Percentiles rank a stretch among this genome's conserved stretches.
Evolutionary conservation across 768 basidiomycete genomes (phyloP).

Genomic region (Boletus reticulatus): DNA sequence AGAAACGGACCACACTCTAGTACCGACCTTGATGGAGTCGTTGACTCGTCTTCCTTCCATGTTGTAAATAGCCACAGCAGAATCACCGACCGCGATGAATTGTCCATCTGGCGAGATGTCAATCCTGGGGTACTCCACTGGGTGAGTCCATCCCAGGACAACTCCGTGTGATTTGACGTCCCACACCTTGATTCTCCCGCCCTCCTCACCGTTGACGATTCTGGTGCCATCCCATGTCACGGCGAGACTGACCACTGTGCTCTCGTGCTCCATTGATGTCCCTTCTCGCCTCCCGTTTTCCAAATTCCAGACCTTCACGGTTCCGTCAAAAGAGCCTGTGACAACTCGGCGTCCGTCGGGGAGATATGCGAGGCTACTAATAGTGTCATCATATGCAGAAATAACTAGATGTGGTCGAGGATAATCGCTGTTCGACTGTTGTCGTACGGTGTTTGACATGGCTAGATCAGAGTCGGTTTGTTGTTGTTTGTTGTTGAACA

Average conservation of each 20-base stretch:
- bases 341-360: not conserved
- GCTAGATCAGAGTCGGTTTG: too few relatives aligned
- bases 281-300: not conserved
- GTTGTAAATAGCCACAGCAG: not conserved
- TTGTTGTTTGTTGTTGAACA: too few relatives aligned
- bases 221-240: slow-evolving; percentile 2
- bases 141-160: not conserved
- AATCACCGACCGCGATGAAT: not conserved
- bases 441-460: too few relatives aligned
- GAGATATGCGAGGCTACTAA: not conserved
- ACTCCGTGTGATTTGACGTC: not conserved
- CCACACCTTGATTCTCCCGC: not conserved
- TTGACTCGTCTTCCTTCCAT: not conserved
- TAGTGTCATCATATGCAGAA: too few relatives aligned
- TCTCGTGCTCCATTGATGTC: not conserved
- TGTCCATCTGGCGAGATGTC: not conserved
- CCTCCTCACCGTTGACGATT: not conserved
- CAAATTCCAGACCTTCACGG: not conserved
- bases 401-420: not conserved
- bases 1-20: not conserved
- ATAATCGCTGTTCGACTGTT: too few relatives aligned
- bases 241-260: not conserved
- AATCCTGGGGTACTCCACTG: fast-evolving
- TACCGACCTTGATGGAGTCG: not conserved
- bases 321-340: not conserved